phyloP scores from a whole-genome alignment of 2,329 filamentous ascomycete species.

The Claviceps sp. region DNA sequence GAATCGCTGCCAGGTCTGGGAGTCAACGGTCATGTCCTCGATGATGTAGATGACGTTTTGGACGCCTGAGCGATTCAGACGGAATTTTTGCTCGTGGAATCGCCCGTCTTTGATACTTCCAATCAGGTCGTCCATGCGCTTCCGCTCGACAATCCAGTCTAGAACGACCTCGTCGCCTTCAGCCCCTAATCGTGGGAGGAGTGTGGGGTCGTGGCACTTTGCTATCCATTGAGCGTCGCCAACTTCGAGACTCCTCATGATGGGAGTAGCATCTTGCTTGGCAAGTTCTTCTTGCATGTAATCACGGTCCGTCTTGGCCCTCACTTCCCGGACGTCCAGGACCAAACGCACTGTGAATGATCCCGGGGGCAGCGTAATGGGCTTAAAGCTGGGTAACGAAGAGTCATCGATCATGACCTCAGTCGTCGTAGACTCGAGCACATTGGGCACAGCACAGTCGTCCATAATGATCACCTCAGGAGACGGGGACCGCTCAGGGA shows the following conservation, averaged over 20 bases:
- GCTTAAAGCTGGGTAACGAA: conserved; percentile 35
- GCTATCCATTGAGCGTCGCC: conserved; percentile 74
- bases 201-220: conserved; percentile 47
- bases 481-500: conserved; percentile 9
- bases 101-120: conserved; percentile 69
- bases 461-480: conserved; percentile 3
- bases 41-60: conserved; percentile 67
- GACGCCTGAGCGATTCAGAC: conserved; percentile 58
- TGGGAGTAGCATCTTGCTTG: conserved; percentile 50
- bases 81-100: conserved; percentile 76
- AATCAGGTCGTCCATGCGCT: conserved; percentile 69
- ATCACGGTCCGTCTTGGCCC: conserved; percentile 58
- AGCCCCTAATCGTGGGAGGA: conserved; percentile 41
- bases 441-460: background rate
- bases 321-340: conserved; percentile 62
- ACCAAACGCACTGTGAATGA: conserved; percentile 61
- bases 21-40: conserved; percentile 54
- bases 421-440: conserved; percentile 6
- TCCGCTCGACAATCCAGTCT: conserved; percentile 71
- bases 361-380: conserved; percentile 48
- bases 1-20: conserved; percentile 39
- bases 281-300: conserved; percentile 62
- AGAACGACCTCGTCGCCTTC: conserved; percentile 60
- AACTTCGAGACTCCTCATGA: conserved; percentile 56
- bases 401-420: conserved; percentile 6